Evolutionary conservation across 768 basidiomycete genomes (phyloP).

Genomic region (Agrocybe pediades): DNA sequence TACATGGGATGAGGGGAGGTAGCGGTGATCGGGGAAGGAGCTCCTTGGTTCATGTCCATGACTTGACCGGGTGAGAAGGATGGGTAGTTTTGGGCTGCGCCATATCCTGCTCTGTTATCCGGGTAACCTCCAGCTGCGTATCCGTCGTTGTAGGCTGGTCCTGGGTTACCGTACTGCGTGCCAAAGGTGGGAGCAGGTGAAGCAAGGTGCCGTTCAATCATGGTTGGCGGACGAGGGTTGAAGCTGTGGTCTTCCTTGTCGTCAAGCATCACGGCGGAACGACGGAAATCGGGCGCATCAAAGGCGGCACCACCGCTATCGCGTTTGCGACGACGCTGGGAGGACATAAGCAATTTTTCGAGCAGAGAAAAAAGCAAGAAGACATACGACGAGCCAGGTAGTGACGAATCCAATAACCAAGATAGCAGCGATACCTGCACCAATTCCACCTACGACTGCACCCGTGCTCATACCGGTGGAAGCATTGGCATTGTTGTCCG

Average conservation of each 20-base stretch:
- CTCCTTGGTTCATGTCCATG: constrained; percentile 20
- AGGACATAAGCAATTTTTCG: constrained; percentile 1
- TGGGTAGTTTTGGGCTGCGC: constrained; percentile 20
- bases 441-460: constrained; percentile 38
- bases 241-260: constrained; percentile 40
- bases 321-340: constrained; percentile 45
- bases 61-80: constrained; percentile 39
- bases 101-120: constrained; percentile 20
- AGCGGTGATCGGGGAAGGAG: constrained; percentile 13
- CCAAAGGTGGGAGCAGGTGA: constrained; percentile 35
- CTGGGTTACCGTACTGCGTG: constrained; percentile 31
- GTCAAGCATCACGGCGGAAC: constrained; percentile 55
- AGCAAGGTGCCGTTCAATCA: constrained; percentile 55
- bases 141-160: constrained; percentile 13
- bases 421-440: constrained; percentile 46
- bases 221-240: constrained; percentile 63
- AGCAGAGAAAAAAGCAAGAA: constrained; percentile 4
- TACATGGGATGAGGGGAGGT: constrained; percentile 18
- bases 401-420: constrained; percentile 41
- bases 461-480: constrained; percentile 21
- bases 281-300: constrained; percentile 58
- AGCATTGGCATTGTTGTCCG: constrained; percentile 1
- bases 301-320: constrained; percentile 44
- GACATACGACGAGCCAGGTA: constrained; percentile 49
- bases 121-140: constrained; percentile 16